A percentile compares a stretch with the other conserved stretches of the same genome.
phyloP scores from a whole-genome alignment of 2,329 filamentous ascomycete genomes.

The Coleophoma eucalyptorum region DNA sequence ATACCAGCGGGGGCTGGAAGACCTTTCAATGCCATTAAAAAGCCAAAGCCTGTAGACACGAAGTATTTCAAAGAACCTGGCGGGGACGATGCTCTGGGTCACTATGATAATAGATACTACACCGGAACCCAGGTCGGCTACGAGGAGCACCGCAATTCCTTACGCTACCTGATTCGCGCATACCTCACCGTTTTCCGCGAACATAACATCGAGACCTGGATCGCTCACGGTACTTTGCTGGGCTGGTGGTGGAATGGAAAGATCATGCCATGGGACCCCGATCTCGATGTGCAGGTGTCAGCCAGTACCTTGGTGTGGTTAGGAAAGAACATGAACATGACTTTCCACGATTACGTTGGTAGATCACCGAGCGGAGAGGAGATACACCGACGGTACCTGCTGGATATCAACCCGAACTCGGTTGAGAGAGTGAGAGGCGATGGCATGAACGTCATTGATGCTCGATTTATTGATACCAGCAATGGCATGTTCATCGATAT shows the following conservation, averaged over 20 bases:
- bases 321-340: slow-evolving; percentile 64
- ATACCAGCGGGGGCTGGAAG: too few species aligned
- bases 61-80: slow-evolving; percentile 51
- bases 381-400: slow-evolving; percentile 55
- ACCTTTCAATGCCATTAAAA: too few species aligned
- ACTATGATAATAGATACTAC: slow-evolving; percentile 75
- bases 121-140: slow-evolving; percentile 55
- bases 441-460: slow-evolving; percentile 78
- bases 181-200: slow-evolving; percentile 66
- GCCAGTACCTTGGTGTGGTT: slow-evolving; percentile 63
- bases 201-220: slow-evolving; percentile 74
- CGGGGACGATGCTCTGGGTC: slow-evolving; percentile 53
- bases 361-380: slow-evolving; percentile 36
- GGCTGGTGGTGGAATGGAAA: slow-evolving; percentile 87
- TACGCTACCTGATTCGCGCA: slow-evolving; percentile 67
- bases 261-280: slow-evolving; percentile 81
- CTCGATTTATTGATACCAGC: slow-evolving; percentile 72
- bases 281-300: slow-evolving; percentile 77
- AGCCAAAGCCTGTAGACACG: slow-evolving; percentile 5
- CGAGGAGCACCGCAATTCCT: slow-evolving; percentile 59
- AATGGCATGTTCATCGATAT: slow-evolving; percentile 84
- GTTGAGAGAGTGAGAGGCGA: slow-evolving; percentile 57
- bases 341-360: slow-evolving; percentile 38
- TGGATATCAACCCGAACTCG: slow-evolving; percentile 74
- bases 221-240: slow-evolving; percentile 78